Percentiles rank a stretch among this genome's conserved stretches.
Conservation (phyloP, 306 rosid species). For the Quercus dentata region DNA sequence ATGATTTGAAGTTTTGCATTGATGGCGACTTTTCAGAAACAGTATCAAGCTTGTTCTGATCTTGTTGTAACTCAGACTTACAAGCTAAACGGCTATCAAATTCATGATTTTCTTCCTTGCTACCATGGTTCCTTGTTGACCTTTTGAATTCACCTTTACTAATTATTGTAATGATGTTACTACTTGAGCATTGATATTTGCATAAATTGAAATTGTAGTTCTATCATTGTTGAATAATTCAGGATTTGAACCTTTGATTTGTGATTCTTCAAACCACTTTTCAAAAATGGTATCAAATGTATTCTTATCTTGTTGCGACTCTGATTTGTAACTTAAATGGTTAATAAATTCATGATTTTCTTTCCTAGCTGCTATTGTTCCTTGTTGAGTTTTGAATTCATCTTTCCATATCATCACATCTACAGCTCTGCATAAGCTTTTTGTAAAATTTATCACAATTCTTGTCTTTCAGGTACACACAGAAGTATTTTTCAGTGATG, state of each 20-base stretch:
- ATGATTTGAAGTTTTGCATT: too few relatives aligned
- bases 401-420: neutral
- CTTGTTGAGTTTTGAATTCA: neutral
- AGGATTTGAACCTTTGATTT: neutral
- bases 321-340: too few relatives aligned
- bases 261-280: neutral
- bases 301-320: neutral
- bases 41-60: too few relatives aligned
- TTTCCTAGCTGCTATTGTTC: neutral
- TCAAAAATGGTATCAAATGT: neutral
- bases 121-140: neutral
- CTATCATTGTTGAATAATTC: neutral
- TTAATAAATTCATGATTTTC: neutral
- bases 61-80: too few relatives aligned
- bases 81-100: neutral
- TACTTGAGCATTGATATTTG: neutral
- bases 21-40: too few relatives aligned
- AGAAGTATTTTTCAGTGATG: conserved; percentile 80
- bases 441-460: neutral
- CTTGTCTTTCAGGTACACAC: conserved; percentile 77
- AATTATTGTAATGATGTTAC: neutral
- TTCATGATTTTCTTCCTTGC: conserved; percentile 5
- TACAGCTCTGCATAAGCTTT: neutral
- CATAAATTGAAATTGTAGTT: neutral
- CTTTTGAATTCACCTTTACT: neutral